Evolutionary conservation across 2,329 filamentous ascomycete species (phyloP), one percentile per base, ranked within the genome.

Genomic region (Rosellinia necatrix): DNA sequence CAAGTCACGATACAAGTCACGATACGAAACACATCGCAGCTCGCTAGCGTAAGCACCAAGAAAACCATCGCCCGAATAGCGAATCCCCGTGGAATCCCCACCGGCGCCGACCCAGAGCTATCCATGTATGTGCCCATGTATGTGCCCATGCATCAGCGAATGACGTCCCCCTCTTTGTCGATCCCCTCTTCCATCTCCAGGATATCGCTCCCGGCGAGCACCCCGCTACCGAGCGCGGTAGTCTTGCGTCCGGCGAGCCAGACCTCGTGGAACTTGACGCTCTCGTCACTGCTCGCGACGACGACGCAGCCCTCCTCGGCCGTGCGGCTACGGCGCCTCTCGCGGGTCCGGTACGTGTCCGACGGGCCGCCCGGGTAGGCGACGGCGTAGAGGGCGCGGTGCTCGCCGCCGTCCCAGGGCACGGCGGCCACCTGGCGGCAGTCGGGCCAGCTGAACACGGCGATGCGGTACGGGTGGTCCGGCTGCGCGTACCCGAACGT

Each of bases 401-500:
- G 84, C 58, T 91, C 86, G 29, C 87, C 86, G 29, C 87, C 84
- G 46, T 85, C 86, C 93, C 86, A 97, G 0, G 92, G 90, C 53
- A 97, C 89, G 13, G 89, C 87, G 9, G 91, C 89, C 1, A 97
- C 83, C 69, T 94, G 90, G 62, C 85, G 84, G 73, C 94, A 97
- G 52, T 90, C 88, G 0, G 94, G 94, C 94, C 94, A 97, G 41
- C 89, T 88, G 73, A 97, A 99, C 7, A 97, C 88, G 1, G 92
- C 94, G 62, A 99, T 90, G 17, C 94, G 87, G 65, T 89, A 90
- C 0, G 89, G 85, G 68, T 99, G 94, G 37, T 96, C 90, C 1
- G 93, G 92, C 64, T 96, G 88, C 3, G 92, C 86, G 69, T 96
- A 97, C 4, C 94, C 93, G 74, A 99, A 97, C 0, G 93, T 97